Conservation (phyloP, 345 rosid genomes). For the Gossypium bickii region DNA sequence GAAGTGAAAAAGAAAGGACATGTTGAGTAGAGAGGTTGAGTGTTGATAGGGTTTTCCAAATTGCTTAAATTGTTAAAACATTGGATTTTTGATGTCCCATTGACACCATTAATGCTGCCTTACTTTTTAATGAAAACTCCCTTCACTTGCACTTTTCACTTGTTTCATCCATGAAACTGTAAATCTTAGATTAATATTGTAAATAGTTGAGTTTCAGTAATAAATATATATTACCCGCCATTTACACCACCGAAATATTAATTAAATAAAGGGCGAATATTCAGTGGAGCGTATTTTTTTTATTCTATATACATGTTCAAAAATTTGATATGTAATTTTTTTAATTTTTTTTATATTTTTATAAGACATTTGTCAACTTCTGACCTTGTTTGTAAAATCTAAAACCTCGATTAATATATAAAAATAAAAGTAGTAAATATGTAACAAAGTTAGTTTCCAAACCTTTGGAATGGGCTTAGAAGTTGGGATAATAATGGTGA, state of each 20-base stretch:
- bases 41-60: background rate
- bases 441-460: background rate
- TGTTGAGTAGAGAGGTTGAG: background rate
- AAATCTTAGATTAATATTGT: background rate
- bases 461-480: background rate
- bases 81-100: background rate
- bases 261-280: background rate
- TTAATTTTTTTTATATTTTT: too few species aligned
- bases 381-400: too few species aligned
- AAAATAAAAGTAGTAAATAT: background rate
- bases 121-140: background rate
- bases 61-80: constrained; percentile 8
- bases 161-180: background rate
- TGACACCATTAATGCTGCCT: background rate
- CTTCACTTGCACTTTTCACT: background rate
- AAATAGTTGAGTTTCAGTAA: background rate
- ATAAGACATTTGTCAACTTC: too few species aligned
- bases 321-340: too few species aligned
- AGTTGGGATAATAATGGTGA: background rate
- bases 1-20: background rate
- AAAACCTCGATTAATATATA: too few species aligned
- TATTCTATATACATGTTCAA: too few species aligned
- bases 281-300: too few species aligned
- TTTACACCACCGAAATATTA: background rate
- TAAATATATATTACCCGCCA: background rate